Conservation (phyloP, 2,329 filamentous ascomycete species). For the Phaeosphaeriaceae sp. region DNA sequence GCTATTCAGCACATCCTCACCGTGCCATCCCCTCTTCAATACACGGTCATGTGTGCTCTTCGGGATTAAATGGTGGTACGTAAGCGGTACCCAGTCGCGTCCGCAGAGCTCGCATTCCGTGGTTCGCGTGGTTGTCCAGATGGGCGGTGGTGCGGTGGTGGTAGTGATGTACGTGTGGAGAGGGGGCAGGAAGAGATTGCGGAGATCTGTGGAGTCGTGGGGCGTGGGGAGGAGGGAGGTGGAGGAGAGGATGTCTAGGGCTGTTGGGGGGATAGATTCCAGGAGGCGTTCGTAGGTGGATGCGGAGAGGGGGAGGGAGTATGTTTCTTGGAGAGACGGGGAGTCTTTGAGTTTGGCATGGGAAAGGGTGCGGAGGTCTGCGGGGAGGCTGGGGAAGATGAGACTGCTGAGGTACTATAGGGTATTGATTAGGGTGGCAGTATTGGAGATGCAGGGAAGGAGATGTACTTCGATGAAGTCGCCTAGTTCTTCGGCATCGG, state of each 20-base stretch:
- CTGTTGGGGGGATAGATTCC: conserved; percentile 62
- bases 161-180: conserved; percentile 68
- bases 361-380: conserved; percentile 66
- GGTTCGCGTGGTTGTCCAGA: conserved; percentile 65
- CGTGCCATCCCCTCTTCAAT: conserved; percentile 80
- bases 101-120: conserved; percentile 75
- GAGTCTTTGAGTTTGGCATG: conserved; percentile 64
- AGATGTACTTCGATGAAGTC: conserved; percentile 74
- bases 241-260: conserved; percentile 71
- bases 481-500: conserved; percentile 70
- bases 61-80: conserved; percentile 89
- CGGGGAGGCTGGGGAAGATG: conserved; percentile 71
- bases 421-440: background rate
- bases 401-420: conserved; percentile 71
- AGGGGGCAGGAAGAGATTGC: conserved; percentile 67
- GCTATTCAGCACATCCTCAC: conserved; percentile 74
- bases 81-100: conserved; percentile 75
- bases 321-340: conserved; percentile 59
- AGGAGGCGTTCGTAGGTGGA: conserved; percentile 58
- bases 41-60: conserved; percentile 77
- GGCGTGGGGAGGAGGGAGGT: conserved; percentile 67
- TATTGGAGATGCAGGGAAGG: background rate
- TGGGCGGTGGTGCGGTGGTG: conserved; percentile 67
- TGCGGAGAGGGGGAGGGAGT: conserved; percentile 64
- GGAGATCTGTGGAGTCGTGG: conserved; percentile 46